These are phyloP conservation scores for Austroboletus festivus DNA, from an alignment of 768 basidiomycete species.

Conservation along the genomic window DNA sequence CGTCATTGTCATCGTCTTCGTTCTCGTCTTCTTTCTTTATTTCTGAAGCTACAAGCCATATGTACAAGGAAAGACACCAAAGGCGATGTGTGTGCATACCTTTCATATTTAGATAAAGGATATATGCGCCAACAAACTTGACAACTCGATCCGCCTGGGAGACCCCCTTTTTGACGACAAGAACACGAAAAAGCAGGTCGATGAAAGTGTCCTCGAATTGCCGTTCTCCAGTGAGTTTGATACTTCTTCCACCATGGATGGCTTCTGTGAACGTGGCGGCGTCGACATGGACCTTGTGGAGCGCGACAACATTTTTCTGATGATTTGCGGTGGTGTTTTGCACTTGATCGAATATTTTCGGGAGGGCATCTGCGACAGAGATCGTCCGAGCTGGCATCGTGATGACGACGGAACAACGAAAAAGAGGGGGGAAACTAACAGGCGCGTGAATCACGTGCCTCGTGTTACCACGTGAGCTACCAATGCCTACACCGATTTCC, in stretches of 20 bases:
- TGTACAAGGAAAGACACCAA: background rate
- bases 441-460: constrained; percentile 17
- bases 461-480: constrained; percentile 9
- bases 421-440: background rate
- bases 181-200: constrained; percentile 53
- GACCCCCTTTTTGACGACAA: constrained; percentile 80
- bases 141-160: constrained; percentile 69
- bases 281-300: constrained; percentile 74
- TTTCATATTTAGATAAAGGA: constrained; percentile 72
- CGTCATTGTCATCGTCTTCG: too few species aligned
- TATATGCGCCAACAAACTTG: constrained; percentile 81
- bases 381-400: constrained; percentile 18
- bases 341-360: constrained; percentile 74
- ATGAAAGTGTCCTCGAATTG: constrained; percentile 69
- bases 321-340: constrained; percentile 77
- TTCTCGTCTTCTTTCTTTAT: constrained; percentile 30
- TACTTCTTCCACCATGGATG: constrained; percentile 44
- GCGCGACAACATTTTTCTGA: constrained; percentile 81
- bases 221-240: constrained; percentile 70
- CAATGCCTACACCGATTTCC: too few species aligned
- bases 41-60: constrained; percentile 34
- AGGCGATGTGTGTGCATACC: constrained; percentile 49
- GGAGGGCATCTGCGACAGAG: constrained; percentile 13
- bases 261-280: constrained; percentile 53
- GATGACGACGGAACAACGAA: background rate